Percentiles rank a stretch among this genome's conserved stretches.
Conservation (phyloP, 2,329 filamentous ascomycete species). For the Drechslerella coelobrocha region DNA sequence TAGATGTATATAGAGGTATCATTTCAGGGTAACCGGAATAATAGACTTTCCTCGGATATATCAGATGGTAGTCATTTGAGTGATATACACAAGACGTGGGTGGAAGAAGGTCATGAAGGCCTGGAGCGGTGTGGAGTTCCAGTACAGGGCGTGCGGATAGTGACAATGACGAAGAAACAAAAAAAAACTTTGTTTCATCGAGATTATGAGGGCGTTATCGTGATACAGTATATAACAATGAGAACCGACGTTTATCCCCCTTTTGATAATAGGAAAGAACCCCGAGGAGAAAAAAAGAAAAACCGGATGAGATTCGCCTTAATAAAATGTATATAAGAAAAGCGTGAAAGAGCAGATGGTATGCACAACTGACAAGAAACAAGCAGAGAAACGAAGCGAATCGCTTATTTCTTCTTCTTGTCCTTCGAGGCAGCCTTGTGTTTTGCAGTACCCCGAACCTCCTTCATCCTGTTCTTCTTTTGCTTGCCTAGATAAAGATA, state of each 20-base stretch:
- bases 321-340: slow-evolving; percentile 51
- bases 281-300: slow-evolving; percentile 34
- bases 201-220: slow-evolving; percentile 50
- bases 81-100: slow-evolving; percentile 48
- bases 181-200: slow-evolving; percentile 31
- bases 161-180: slow-evolving; percentile 36
- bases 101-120: slow-evolving; percentile 27
- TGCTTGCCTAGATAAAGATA: slow-evolving; percentile 80
- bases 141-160: background rate
- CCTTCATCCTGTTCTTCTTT: slow-evolving; percentile 99
- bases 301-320: slow-evolving; percentile 50
- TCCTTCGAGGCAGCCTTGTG: slow-evolving; percentile 84
- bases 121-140: slow-evolving; percentile 1
- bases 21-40: too few relatives aligned
- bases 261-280: slow-evolving; percentile 38
- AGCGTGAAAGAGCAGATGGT: slow-evolving; percentile 24
- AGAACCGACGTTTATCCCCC: slow-evolving; percentile 41
- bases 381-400: slow-evolving; percentile 32
- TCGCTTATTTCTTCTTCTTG: slow-evolving; percentile 74
- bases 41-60: slow-evolving; percentile 21
- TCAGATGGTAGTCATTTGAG: slow-evolving; percentile 25
- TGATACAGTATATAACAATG: slow-evolving; percentile 48
- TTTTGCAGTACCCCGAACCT: slow-evolving; percentile 97
- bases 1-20: slow-evolving; percentile 8
- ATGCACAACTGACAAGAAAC: slow-evolving; percentile 53